phyloP scores from a whole-genome alignment of 2,329 filamentous ascomycete genomes.

The Fusarium sp. region DNA sequence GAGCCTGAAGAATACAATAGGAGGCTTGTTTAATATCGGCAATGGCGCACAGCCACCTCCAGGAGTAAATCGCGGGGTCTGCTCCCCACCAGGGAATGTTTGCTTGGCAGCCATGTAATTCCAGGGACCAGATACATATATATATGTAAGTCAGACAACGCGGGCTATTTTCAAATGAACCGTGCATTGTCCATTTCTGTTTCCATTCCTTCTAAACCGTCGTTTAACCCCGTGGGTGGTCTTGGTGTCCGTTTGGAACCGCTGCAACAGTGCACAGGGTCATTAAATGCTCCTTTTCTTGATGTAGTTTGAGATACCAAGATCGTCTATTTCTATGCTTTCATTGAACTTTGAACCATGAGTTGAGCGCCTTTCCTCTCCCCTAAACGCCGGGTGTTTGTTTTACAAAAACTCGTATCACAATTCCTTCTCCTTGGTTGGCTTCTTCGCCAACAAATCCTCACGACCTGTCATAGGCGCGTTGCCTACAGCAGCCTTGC shows the following conservation, averaged over 20 bases:
- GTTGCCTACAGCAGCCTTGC: conserved; percentile 63
- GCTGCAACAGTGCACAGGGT: too few relatives aligned
- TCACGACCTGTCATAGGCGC: conserved; percentile 63
- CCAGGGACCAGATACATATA: neutral
- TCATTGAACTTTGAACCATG: conserved; percentile 20
- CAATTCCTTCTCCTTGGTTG: conserved; percentile 57
- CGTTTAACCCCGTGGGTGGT: too few relatives aligned
- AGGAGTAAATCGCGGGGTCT: conserved; percentile 28
- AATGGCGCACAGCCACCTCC: conserved; percentile 30
- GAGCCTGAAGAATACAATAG: neutral
- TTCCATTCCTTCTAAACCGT: too few relatives aligned
- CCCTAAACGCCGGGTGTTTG: conserved; percentile 27
- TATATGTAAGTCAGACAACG: neutral
- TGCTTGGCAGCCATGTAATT: conserved; percentile 3
- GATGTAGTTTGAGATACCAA: too few relatives aligned
- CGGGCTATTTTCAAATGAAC: neutral
- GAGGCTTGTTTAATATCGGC: conserved; percentile 3
- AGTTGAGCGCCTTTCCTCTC: conserved; percentile 38
- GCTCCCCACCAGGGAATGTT: conserved; percentile 14
- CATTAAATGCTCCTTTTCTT: too few relatives aligned
- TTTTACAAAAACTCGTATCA: conserved; percentile 39
- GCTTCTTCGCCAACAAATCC: conserved; percentile 51
- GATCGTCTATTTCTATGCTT: neutral
- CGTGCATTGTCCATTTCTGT: conserved; percentile 1
- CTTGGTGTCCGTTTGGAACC: too few relatives aligned